Percentiles rank a stretch among this genome's conserved stretches.
These are phyloP conservation scores for Penicillium sp. DNA, from an alignment of 2,329 filamentous ascomycete genomes.

Conservation along the genomic window DNA sequence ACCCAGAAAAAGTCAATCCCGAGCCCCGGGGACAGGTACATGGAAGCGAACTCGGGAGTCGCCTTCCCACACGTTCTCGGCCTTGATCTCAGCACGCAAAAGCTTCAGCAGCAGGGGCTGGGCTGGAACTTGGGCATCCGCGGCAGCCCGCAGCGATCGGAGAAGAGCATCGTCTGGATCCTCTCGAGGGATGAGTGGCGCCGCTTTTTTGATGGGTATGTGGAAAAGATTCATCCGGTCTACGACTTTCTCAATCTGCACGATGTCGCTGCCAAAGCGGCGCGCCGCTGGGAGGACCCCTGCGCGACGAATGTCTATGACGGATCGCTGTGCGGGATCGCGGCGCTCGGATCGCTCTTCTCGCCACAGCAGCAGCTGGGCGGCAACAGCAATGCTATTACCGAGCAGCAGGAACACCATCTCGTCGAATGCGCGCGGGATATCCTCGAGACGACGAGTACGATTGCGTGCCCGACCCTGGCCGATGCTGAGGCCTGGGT, in stretches of 20 bases:
- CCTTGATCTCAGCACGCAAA: not conserved
- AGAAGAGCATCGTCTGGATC: conserved; percentile 12
- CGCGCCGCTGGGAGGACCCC: conserved; percentile 4
- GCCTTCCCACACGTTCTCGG: conserved; percentile 3
- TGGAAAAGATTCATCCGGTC: conserved; percentile 17
- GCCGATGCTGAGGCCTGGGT: conserved; percentile 42
- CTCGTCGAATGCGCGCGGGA: not conserved
- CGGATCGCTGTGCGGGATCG: conserved; percentile 20
- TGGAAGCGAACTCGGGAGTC: conserved; percentile 4
- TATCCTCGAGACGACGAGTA: conserved; percentile 11
- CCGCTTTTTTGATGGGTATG: conserved; percentile 6
- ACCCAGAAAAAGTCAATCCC: not conserved
- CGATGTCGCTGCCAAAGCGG: not conserved
- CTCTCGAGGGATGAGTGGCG: conserved; percentile 1
- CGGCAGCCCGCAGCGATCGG: not conserved
- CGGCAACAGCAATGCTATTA: not conserved
- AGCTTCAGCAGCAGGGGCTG: not conserved
- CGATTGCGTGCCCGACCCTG: not conserved
- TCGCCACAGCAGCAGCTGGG: not conserved
- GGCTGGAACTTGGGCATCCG: conserved; percentile 14
- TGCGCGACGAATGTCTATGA: conserved; percentile 8
- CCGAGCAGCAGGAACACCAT: not conserved
- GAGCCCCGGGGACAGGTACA: not conserved
- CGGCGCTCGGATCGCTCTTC: conserved; percentile 20
- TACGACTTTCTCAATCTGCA: conserved; percentile 21